These are phyloP conservation scores for Meredithiella fracta DNA, from an alignment of 2,329 filamentous ascomycete genomes.

Conservation along the genomic window DNA sequence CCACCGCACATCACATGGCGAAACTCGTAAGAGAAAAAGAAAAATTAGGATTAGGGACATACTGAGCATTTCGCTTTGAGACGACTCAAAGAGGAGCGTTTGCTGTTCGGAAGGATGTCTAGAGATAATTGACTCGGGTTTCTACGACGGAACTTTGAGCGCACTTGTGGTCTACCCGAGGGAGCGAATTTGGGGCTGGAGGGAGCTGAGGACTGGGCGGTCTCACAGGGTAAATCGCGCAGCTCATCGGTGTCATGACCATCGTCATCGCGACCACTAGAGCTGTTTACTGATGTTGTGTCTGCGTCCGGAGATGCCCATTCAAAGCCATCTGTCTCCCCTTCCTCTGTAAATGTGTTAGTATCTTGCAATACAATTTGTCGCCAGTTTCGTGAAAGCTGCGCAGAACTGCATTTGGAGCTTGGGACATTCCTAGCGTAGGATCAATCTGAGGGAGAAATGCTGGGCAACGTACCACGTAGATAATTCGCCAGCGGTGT, in stretches of 20 bases:
- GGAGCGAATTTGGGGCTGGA: constrained; percentile 39
- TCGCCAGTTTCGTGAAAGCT: neutral
- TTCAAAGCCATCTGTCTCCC: constrained; percentile 30
- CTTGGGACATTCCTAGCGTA: neutral
- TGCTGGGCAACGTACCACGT: constrained; percentile 44
- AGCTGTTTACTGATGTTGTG: constrained; percentile 19
- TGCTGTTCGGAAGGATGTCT: constrained; percentile 22
- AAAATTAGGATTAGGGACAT: constrained; percentile 18
- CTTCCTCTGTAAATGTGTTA: constrained; percentile 27
- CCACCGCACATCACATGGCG: too few species aligned
- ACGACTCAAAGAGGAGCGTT: constrained; percentile 26
- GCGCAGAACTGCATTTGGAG: neutral
- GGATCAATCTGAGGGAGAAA: neutral
- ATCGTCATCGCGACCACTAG: constrained; percentile 3
- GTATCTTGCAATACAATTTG: neutral
- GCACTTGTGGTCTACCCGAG: constrained; percentile 36
- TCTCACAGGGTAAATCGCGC: constrained; percentile 9
- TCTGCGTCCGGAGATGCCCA: constrained; percentile 28
- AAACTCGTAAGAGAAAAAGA: neutral
- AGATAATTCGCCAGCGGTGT: constrained; percentile 80
- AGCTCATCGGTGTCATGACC: constrained; percentile 20
- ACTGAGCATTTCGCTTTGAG: constrained; percentile 37
- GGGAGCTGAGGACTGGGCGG: constrained; percentile 29
- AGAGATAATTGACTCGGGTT: constrained; percentile 29
- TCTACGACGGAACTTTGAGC: constrained; percentile 35